Conservation (phyloP, 2,329 filamentous ascomycete genomes). For the Chrysoporthe deuterocubensis region DNA sequence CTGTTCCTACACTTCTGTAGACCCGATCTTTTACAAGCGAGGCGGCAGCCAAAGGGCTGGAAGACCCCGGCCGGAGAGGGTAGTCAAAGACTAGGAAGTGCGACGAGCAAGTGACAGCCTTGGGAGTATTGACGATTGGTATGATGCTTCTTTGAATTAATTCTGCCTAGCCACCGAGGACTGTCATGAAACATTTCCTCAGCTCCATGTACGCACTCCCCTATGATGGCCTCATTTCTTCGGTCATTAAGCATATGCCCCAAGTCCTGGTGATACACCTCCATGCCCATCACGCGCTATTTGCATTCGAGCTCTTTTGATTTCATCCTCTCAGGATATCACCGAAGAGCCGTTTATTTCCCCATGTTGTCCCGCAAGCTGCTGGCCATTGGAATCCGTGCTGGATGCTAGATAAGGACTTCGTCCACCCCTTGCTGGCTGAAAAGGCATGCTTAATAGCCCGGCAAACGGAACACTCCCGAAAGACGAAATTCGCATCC, state of each 20-base stretch:
- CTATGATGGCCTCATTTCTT: background rate
- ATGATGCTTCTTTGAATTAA: background rate
- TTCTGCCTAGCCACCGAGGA: background rate
- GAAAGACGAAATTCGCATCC: background rate
- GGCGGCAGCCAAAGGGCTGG: background rate
- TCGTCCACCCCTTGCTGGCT: background rate
- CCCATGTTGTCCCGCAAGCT: background rate
- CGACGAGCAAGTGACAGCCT: background rate
- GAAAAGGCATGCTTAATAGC: background rate
- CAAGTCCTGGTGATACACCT: background rate
- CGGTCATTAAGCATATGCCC: background rate
- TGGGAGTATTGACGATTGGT: background rate
- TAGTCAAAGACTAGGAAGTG: background rate
- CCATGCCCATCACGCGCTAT: background rate
- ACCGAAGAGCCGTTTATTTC: background rate
- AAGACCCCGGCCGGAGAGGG: background rate
- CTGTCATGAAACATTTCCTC: background rate
- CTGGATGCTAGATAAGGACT: background rate
- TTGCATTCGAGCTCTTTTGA: background rate
- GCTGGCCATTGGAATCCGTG: background rate
- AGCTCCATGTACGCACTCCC: background rate
- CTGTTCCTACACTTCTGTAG: background rate
- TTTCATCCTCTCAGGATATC: background rate
- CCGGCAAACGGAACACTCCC: background rate
- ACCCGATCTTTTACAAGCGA: background rate